A percentile compares a stretch with the other conserved stretches of the same genome.
Conservation (phyloP, 495 filamentous ascomycete species). For the Elasticomyces elasticus region DNA sequence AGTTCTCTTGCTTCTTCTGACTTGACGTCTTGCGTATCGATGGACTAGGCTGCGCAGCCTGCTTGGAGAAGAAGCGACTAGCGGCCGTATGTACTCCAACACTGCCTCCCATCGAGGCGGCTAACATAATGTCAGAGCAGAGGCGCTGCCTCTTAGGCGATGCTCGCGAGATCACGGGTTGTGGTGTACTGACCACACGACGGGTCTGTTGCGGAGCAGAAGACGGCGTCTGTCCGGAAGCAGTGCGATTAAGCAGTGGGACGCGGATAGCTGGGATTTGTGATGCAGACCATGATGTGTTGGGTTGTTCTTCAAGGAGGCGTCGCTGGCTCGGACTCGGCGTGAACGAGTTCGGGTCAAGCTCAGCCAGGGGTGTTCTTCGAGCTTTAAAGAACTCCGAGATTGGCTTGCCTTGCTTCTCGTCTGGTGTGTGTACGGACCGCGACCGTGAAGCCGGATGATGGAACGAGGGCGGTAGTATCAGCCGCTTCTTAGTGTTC, state of each 20-base stretch:
- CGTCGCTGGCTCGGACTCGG: slow-evolving; percentile 58
- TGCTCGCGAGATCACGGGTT: slow-evolving; percentile 5
- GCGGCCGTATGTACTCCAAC: slow-evolving; percentile 24
- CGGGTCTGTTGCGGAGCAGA: slow-evolving; percentile 31
- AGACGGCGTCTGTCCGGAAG: neutral
- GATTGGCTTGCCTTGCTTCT: slow-evolving; percentile 59
- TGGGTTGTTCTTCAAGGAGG: slow-evolving; percentile 43
- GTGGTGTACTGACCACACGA: slow-evolving; percentile 10
- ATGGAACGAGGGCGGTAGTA: slow-evolving; percentile 28
- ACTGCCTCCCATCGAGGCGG: slow-evolving; percentile 15
- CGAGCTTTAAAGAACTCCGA: slow-evolving; percentile 67
- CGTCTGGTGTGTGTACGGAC: slow-evolving; percentile 28
- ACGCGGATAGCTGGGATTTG: slow-evolving; percentile 31
- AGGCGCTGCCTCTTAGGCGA: slow-evolving; percentile 53
- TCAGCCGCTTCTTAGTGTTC: slow-evolving; percentile 67
- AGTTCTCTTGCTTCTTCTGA: slow-evolving; percentile 40
- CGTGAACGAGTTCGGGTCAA: slow-evolving; percentile 76
- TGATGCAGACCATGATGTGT: slow-evolving; percentile 41
- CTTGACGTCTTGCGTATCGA: slow-evolving; percentile 38
- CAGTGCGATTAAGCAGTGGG: slow-evolving; percentile 29
- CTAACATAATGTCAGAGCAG: slow-evolving; percentile 44
- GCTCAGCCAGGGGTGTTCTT: slow-evolving; percentile 69
- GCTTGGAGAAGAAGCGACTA: slow-evolving; percentile 50
- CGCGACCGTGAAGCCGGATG: slow-evolving; percentile 19
- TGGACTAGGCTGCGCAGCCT: slow-evolving; percentile 39